phyloP scores from a whole-genome alignment of 2,329 filamentous ascomycete species.

The Neurospora sp. region DNA sequence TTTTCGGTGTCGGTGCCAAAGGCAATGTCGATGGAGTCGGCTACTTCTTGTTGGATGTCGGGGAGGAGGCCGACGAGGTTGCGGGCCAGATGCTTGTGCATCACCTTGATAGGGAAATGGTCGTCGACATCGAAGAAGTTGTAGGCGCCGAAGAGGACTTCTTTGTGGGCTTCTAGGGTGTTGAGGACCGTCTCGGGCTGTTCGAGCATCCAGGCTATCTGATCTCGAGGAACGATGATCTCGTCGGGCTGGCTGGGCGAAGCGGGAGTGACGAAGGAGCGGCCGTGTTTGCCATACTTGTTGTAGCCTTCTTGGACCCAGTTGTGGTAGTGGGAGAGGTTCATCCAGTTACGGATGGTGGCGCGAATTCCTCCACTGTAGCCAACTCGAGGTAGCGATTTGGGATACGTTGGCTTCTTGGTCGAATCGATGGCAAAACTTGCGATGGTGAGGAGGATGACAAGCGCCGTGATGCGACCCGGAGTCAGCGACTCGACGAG shows the following conservation, averaged over 20 bases:
- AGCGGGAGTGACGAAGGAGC: constrained; percentile 32
- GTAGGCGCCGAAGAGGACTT: constrained; percentile 28
- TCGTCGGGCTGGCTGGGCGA: constrained; percentile 31
- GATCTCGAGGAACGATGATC: constrained; percentile 33
- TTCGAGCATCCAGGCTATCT: constrained; percentile 36
- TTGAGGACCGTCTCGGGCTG: constrained; percentile 35
- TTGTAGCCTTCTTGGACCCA: constrained; percentile 35
- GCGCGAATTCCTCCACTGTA: constrained; percentile 26
- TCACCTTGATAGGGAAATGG: constrained; percentile 29
- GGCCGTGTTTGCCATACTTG: constrained; percentile 32
- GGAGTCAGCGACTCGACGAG: constrained; percentile 23
- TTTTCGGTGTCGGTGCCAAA: constrained; percentile 25
- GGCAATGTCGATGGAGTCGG: constrained; percentile 24
- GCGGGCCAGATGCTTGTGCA: constrained; percentile 34
- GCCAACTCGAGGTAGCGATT: constrained; percentile 31
- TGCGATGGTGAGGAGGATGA: constrained; percentile 24
- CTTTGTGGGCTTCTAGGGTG: constrained; percentile 29
- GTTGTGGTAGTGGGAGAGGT: constrained; percentile 24
- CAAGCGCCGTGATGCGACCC: constrained; percentile 19
- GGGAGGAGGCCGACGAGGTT: constrained; percentile 29
- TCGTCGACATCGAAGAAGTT: constrained; percentile 34
- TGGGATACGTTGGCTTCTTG: constrained; percentile 29
- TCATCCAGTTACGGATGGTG: constrained; percentile 29
- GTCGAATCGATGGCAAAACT: constrained; percentile 31
- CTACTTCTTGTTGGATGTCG: constrained; percentile 30